phyloP scores from a whole-genome alignment of 257 asterid species.

The Ilex asprella region DNA sequence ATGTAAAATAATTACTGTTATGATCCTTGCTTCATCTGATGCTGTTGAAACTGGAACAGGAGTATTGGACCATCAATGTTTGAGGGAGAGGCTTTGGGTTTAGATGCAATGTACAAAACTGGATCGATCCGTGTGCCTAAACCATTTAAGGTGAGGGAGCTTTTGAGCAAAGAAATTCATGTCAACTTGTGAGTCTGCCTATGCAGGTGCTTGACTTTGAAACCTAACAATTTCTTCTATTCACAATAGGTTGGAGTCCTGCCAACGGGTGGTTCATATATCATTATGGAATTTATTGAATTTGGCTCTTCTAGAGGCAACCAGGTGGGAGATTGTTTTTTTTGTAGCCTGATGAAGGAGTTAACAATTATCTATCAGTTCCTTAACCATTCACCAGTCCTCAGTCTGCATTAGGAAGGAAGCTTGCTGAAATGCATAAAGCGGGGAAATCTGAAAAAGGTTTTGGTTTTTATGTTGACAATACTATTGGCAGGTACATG shows the following conservation, averaged over 20 bases:
- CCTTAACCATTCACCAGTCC: conserved; percentile 34
- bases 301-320: conserved; percentile 71
- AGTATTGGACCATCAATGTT: conserved; percentile 82
- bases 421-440: conserved; percentile 97
- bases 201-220: no score
- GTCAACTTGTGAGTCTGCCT: not conserved
- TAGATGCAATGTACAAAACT: conserved; percentile 82
- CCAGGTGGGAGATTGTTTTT: conserved; percentile 50
- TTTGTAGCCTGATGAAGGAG: conserved; percentile 2
- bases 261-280: conserved; percentile 86
- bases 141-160: conserved; percentile 57
- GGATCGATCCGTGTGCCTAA: conserved; percentile 76
- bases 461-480: conserved; percentile 79
- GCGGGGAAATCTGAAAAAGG: conserved; percentile 70
- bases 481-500: conserved; percentile 85
- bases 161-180: no score
- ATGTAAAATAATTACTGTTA: no score
- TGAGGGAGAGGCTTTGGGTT: conserved; percentile 93
- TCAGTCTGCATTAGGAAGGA: conserved; percentile 90
- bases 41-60: conserved; percentile 28
- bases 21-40: no score
- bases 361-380: conserved; percentile 8
- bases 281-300: conserved; percentile 85
- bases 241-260: conserved; percentile 57
- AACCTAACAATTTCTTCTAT: no score